phyloP scores from a whole-genome alignment of 2,329 filamentous ascomycete genomes.

The Fusarium musae region DNA sequence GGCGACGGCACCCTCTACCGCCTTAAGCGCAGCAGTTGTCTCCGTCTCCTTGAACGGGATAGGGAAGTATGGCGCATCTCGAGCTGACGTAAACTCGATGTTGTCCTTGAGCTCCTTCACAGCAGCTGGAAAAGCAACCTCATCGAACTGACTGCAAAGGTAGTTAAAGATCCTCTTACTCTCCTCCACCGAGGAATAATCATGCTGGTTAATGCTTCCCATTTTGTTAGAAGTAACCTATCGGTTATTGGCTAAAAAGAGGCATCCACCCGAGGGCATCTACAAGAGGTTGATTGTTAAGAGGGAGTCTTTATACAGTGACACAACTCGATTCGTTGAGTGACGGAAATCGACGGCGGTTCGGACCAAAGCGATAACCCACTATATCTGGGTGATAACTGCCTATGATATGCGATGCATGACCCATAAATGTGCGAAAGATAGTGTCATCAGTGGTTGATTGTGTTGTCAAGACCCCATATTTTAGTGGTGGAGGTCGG shows the following conservation, averaged over 20 bases:
- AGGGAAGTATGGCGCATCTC: conserved; percentile 56
- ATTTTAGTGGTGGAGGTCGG: conserved; percentile 5
- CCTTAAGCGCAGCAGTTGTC: conserved; percentile 56
- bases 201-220: conserved; percentile 22
- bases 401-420: neutral
- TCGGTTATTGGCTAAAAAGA: neutral
- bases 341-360: conserved; percentile 4
- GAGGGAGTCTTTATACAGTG: conserved; percentile 24
- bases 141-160: conserved; percentile 42
- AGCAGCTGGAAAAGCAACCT: conserved; percentile 44
- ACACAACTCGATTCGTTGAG: neutral
- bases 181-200: conserved; percentile 39
- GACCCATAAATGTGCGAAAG: neutral
- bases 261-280: neutral
- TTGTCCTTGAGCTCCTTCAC: conserved; percentile 38
- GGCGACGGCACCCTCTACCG: conserved; percentile 53
- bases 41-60: conserved; percentile 61
- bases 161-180: conserved; percentile 36
- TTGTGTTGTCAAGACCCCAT: neutral
- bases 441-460: neutral
- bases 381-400: neutral
- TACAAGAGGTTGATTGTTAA: neutral
- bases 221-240: neutral
- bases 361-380: neutral
- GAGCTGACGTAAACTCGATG: conserved; percentile 49